These are phyloP conservation scores for Xylariales sp. DNA, from an alignment of 2,329 filamentous ascomycete genomes.

Conservation along the genomic window DNA sequence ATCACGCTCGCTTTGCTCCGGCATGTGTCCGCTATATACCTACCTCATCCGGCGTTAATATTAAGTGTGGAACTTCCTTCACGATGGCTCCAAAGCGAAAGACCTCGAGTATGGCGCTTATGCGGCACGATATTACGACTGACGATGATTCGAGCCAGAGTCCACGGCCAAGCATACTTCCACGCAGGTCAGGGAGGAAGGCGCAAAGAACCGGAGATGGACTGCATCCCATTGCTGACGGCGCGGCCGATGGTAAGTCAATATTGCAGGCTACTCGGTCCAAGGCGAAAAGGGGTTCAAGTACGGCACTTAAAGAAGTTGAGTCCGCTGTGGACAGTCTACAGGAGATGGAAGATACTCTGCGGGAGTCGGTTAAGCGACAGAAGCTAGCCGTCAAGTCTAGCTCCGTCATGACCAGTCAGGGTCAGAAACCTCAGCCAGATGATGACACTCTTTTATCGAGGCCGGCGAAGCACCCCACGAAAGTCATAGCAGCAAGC, in stretches of 20 bases:
- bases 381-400: constrained; percentile 44
- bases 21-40: constrained; percentile 13
- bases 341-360: constrained; percentile 43
- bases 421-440: too few relatives aligned
- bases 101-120: constrained; percentile 19
- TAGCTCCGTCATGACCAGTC: constrained; percentile 26
- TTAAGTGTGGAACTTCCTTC: neutral
- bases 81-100: constrained; percentile 38
- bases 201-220: neutral
- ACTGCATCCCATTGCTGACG: neutral
- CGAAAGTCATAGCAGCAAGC: too few relatives aligned
- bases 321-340: constrained; percentile 39
- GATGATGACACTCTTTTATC: too few relatives aligned
- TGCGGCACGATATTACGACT: constrained; percentile 8
- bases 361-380: constrained; percentile 37
- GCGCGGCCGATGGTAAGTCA: neutral
- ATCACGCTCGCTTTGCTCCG: constrained; percentile 13
- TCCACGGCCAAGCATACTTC: neutral
- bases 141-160: constrained; percentile 8
- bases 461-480: too few relatives aligned
- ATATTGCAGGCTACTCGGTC: neutral
- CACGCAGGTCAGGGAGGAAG: constrained; percentile 10
- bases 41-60: neutral
- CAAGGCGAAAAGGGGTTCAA: constrained; percentile 5
- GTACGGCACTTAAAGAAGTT: constrained; percentile 22